Base-by-base conservation (phyloP, 345 rosid genomes). In the Populus simonii region DNA sequence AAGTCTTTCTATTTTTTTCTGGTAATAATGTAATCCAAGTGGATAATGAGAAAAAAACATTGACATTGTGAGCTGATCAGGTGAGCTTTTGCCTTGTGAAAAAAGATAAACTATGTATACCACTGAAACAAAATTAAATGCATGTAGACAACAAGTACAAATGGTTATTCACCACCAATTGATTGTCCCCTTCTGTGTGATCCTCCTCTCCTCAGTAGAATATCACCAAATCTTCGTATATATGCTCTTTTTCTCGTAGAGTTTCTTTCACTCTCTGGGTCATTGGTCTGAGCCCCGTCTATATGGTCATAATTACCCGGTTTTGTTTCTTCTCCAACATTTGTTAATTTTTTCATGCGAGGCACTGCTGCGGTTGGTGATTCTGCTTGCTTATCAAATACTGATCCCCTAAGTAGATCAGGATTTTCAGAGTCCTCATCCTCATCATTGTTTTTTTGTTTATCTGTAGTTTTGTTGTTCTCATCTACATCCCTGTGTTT, bases 191-290 rank as follows among this genome's bases (percentile, higher is more conserved):
- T 87, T 75, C 81, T 84, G 61, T 87, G 85, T 1, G 79, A 69
- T 39, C 78, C 72, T 76, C 87, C 88, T 69, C 85, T 86, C 78
- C 90, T 87, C 66, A 80, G 82, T 7, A 92, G 75, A 7, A 92
- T 87, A 59, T 91, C 96, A 9, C 97, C 89, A 75, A 96, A 91
- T 78, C 94, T 92, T 63, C 91, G 78, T 0, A 93, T 79, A 81
- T 93, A 76, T 7, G 97, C 92, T 59, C 82, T 91, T 90, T 92
- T 96, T 81, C 88, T 96, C 65, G 90, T 90, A 5, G 89, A 74
- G 63, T 79, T 78, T 57, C 79, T 81, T 15, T 89, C 98, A 38
- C 74, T 81, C 39, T 93, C 99, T 13, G 55, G 15, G 5, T 88
- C 92, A 41, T 90, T 91, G n/a, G 74, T 77, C 66, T 86, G 90